Percentiles rank a stretch among this genome's conserved stretches.
phyloP scores from a whole-genome alignment of 129 eudicot species.

The Gnaphalium uliginosum region DNA sequence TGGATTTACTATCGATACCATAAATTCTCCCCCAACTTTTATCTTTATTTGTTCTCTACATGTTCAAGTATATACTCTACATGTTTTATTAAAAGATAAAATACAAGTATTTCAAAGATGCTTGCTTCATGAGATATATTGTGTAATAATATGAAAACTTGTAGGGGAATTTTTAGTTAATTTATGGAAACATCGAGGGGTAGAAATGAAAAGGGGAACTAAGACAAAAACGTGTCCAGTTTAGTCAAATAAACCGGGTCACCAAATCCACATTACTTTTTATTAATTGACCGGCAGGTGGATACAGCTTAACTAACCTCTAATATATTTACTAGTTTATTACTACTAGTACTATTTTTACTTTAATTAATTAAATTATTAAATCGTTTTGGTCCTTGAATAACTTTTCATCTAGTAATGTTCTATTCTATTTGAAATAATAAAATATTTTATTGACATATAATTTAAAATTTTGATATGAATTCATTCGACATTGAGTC shows the following conservation, averaged over 20 bases:
- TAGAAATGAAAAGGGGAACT: background rate
- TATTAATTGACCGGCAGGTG: slow-evolving; percentile 24
- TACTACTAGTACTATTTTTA: background rate
- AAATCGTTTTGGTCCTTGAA: background rate
- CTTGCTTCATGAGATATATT: background rate
- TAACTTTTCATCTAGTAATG: background rate
- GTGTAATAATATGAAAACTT: background rate
- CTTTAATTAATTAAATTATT: background rate
- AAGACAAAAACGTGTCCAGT: slow-evolving; percentile 10
- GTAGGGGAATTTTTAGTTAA: background rate
- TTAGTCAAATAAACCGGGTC: slow-evolving; percentile 33
- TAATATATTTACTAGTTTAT: background rate
- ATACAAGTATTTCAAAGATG: background rate
- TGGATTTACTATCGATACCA: too few species aligned
- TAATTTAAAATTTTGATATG: background rate
- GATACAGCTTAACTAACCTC: slow-evolving; percentile 33
- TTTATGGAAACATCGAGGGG: slow-evolving; percentile 16
- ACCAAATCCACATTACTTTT: slow-evolving; percentile 25
- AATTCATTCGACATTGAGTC: too few species aligned
- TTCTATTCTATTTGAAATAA: background rate
- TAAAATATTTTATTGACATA: background rate
- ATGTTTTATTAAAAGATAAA: background rate
- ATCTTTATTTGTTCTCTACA: too few species aligned
- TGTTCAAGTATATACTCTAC: too few species aligned
- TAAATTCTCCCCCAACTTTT: too few species aligned